Evolutionary conservation across 2,329 filamentous ascomycete species (phyloP), one percentile per base, ranked within the genome.

Genomic region (Harringtonia lauricola): DNA sequence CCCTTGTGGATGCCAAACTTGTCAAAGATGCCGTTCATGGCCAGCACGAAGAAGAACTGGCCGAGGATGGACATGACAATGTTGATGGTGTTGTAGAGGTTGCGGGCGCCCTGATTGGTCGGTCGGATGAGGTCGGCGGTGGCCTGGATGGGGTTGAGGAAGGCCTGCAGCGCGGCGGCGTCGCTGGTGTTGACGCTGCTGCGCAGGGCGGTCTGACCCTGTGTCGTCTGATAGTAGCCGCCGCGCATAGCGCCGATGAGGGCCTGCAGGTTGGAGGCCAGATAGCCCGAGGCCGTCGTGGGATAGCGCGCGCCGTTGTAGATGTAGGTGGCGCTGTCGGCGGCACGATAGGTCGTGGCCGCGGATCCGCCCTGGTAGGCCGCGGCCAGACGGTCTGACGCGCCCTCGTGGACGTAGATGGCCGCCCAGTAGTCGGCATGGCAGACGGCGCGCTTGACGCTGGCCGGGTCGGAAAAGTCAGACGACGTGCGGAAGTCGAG

Each of bases 381-480:
- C 15, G 51, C 47, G 28, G 4, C 4, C 2, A 41, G 31, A 12
- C 43, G 43, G 15, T 7, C 13, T 2, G 37, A 26, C 10, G 43
- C 53, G 9, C 43, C 49, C 7, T 65, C 50, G 15, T 57, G 54
- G 2, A 49, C 43, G 1, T 63, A 62, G 7, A 66, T 42, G 2
- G 60, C 62, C 3, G 50, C 64, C 64, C 64, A 67, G 46, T 63
- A 64, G 30, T 55, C 61, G 1, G 56, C 54, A n/a, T 58, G 47
- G 30, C 50, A 50, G 4, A 65, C 43, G 24, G 57, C n/a, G n/a
- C n/a, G n/a, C n/a, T n/a, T n/a, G n/a, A n/a, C n/a, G n/a, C n/a
- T 50, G 2, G 42, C 52, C 0, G 55, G 41, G 0, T 51, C 49
- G 0, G 58, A 47, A 40, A 55, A 65, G n/a, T 60, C n/a, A n/a